phyloP scores from a whole-genome alignment of 352 stramenopile genomes.

The Globisporangium barbulae region DNA sequence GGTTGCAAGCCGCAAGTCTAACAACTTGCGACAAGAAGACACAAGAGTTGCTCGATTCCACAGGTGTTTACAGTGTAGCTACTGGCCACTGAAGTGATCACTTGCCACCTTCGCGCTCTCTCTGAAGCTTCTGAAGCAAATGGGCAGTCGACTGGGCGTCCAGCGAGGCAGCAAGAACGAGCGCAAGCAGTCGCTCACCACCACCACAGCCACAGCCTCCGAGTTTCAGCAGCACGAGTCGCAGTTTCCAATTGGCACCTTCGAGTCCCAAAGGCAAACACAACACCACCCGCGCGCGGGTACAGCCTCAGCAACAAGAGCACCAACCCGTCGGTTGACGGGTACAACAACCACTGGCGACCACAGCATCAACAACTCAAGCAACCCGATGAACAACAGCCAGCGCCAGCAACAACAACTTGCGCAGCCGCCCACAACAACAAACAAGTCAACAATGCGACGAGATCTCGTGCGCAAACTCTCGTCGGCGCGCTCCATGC shows the following conservation, averaged over 20 bases:
- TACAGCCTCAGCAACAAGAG: conserved; percentile 1
- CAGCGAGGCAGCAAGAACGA: conserved; percentile 2
- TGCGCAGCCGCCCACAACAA: not conserved
- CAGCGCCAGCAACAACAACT: not conserved
- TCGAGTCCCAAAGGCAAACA: not conserved
- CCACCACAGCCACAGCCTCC: not conserved
- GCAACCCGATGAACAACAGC: conserved; percentile 3
- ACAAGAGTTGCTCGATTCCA: conserved; percentile 3
- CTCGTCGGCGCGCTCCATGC: conserved; percentile 14
- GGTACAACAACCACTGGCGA: not conserved
- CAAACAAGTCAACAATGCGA: not conserved
- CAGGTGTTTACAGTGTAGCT: not conserved
- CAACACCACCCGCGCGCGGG: not conserved
- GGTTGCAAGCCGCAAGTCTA: not conserved
- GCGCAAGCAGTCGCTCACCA: conserved; percentile 1
- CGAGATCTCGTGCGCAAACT: conserved; percentile 13
- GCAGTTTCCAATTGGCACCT: conserved; percentile 14
- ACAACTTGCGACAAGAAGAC: conserved; percentile 8
- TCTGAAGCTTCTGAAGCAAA: conserved; percentile 3
- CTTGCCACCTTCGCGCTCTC: not conserved
- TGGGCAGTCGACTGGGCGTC: conserved; percentile 11
- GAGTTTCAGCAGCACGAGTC: conserved; percentile 5
- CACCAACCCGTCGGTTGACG: not conserved
- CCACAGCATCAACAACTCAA: not conserved
- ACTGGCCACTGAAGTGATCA: not conserved